phyloP scores from a whole-genome alignment of 768 basidiomycete species.

The Pleurotus giganteus region DNA sequence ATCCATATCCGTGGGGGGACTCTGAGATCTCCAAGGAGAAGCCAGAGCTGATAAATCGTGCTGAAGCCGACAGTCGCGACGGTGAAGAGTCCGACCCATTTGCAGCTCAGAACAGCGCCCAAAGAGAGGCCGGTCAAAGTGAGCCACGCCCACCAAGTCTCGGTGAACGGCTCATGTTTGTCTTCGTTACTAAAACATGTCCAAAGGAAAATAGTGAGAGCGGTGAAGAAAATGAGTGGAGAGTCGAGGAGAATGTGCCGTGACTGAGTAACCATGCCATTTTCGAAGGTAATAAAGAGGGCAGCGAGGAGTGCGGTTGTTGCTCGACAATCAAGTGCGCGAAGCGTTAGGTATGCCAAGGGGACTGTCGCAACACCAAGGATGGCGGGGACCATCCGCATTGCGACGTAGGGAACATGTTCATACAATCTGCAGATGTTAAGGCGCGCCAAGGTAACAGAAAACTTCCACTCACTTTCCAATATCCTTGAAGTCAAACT shows the following conservation, averaged over 20 bases:
- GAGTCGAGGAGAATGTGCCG: constrained; percentile 97
- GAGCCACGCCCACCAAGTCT: constrained; percentile 93
- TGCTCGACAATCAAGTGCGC: constrained; percentile 87
- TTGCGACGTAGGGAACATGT: constrained; percentile 90
- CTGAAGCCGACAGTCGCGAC: constrained; percentile 90
- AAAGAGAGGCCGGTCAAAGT: constrained; percentile 82
- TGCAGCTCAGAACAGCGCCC: constrained; percentile 91
- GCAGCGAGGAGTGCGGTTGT: constrained; percentile 90
- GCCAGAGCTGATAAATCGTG: constrained; percentile 87
- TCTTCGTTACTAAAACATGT: constrained; percentile 91
- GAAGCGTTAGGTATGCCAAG: constrained; percentile 89
- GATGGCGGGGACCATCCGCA: constrained; percentile 92
- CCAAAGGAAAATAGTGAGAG: constrained; percentile 85
- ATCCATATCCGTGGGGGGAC: constrained; percentile 74
- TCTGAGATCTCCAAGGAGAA: constrained; percentile 81
- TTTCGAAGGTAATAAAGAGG: constrained; percentile 94
- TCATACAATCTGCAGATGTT: constrained; percentile 63
- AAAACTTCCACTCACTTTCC: constrained; percentile 66
- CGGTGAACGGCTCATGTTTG: constrained; percentile 77
- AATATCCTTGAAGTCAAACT: constrained; percentile 98
- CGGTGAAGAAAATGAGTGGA: constrained; percentile 97
- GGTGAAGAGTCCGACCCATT: constrained; percentile 98
- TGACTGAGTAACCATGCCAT: constrained; percentile 93
- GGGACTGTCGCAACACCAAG: constrained; percentile 91
- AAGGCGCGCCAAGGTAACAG: neutral